Evolutionary conservation across 2,329 filamentous ascomycete species (phyloP), one percentile per base, ranked within the genome.

Genomic region (Clonostachys sp.): DNA sequence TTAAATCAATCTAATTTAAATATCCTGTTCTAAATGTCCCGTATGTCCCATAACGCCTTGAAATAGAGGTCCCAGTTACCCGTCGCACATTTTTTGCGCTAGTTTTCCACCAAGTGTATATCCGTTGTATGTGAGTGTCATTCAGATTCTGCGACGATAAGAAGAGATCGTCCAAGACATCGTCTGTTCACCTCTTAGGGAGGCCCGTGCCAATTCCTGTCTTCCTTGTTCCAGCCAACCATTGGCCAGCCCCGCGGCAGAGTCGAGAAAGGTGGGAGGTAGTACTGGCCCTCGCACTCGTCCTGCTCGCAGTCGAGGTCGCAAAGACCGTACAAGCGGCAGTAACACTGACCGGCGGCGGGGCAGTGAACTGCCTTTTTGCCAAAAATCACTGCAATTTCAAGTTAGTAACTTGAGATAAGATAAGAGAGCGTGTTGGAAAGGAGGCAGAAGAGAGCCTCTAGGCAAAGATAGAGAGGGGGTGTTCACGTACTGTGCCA

Each of bases 261-360:
- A 3, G 67, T 74, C 1, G 80, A 73, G 52, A 64, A 84, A 0
- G 71, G 74, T 3, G 84, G 83, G 7, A 86, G 67, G 3, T 65
- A 67, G 57, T 86, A 87, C 48, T 80, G 75, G 3, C 73, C 73
- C 5, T 73, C 64, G 56, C 84, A 87, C 24, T 67, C 69, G 18
- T 70, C 65, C 16, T 66, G 58, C 2, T 67, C 60, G 56, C 70
- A 74, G 12, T 64, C 54, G 36, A 72, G 47, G 44, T 67, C 58
- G 61, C 84, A 88, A 24, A 84, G 55, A 1, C 83, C 83, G 55
- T 83, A 88, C 14, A 81, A 73, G 39, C 83, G 78, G 64, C 84
- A 87, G 60, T 87, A 87, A 59, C 84, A 87, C 9, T 79, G 75
- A 42, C 70, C 63, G 2, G 80, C 80, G 16, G 69, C 66, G 0